Conservation (phyloP, 2,329 filamentous ascomycete species). For the Capronia americana region DNA sequence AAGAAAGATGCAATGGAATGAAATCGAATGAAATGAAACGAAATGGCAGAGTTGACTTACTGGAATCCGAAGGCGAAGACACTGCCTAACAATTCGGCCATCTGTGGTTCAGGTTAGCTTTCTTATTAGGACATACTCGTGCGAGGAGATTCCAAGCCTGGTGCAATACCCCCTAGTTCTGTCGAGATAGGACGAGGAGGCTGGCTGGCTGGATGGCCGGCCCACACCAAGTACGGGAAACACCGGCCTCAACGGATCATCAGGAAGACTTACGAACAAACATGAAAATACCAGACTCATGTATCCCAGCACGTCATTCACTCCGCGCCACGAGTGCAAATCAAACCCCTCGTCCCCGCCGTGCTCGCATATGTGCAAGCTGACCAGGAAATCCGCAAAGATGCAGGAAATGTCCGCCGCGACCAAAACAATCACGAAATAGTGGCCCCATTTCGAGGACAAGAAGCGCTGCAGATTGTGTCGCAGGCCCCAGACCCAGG, state of each 20-base stretch:
- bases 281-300: constrained; percentile 66
- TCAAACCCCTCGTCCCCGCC: constrained; percentile 36
- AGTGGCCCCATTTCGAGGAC: constrained; percentile 57
- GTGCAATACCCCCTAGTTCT: not conserved
- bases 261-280: constrained; percentile 55
- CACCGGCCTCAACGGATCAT: not conserved
- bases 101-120: constrained; percentile 30
- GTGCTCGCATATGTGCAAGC: constrained; percentile 57
- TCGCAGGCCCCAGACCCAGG: constrained; percentile 34
- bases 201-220: too few relatives aligned
- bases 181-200: not conserved
- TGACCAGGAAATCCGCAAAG: constrained; percentile 60
- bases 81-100: constrained; percentile 65
- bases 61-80: constrained; percentile 67
- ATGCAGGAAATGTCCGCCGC: constrained; percentile 59
- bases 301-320: constrained; percentile 55
- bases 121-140: not conserved
- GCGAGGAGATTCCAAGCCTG: not conserved
- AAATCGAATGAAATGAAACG: not conserved
- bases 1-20: not conserved
- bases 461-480: constrained; percentile 47
- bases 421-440: constrained; percentile 57
- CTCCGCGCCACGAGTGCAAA: constrained; percentile 43
- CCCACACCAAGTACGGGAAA: not conserved
- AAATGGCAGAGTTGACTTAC: constrained; percentile 50